Conservation (phyloP, 495 filamentous ascomycete genomes). For the Penicillium tannophilum region DNA sequence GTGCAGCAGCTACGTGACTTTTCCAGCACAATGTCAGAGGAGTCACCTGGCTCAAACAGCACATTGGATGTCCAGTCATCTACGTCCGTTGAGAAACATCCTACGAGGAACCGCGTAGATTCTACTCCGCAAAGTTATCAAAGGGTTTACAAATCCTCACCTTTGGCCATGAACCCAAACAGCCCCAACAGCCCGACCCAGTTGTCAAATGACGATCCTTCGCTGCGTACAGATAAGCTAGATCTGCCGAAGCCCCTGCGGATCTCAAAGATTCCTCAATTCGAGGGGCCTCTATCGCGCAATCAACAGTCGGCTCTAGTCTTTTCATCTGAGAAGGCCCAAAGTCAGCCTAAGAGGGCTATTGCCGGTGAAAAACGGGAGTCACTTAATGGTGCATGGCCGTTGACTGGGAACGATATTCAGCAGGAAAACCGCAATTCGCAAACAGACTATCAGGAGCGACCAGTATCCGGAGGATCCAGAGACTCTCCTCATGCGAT, state of each 20-base stretch:
- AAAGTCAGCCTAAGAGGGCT: neutral
- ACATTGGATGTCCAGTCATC: neutral
- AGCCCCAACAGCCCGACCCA: neutral
- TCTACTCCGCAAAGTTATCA: conserved; percentile 11
- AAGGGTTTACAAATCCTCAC: conserved; percentile 38
- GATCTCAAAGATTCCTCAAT: neutral
- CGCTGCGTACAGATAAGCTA: neutral
- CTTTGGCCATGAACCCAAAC: conserved; percentile 31
- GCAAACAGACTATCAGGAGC: neutral
- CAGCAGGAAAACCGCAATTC: neutral
- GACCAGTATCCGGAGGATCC: conserved; percentile 1
- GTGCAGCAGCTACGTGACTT: conserved; percentile 10
- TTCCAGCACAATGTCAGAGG: conserved; percentile 8
- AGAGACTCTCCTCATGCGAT: conserved; percentile 1
- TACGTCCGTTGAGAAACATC: neutral
- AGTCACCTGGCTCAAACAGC: neutral
- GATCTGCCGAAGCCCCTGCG: neutral
- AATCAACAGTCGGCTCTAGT: conserved; percentile 9
- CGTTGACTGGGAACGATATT: neutral
- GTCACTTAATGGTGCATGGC: neutral
- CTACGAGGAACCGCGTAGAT: conserved; percentile 17
- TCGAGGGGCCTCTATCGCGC: neutral
- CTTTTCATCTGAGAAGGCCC: neutral
- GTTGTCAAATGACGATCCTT: neutral
- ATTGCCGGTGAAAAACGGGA: neutral